A percentile compares a stretch with the other conserved stretches of the same genome.
These are phyloP conservation scores for Phanerodontia chrysosporium DNA, from an alignment of 768 basidiomycete species.

Conservation along the genomic window DNA sequence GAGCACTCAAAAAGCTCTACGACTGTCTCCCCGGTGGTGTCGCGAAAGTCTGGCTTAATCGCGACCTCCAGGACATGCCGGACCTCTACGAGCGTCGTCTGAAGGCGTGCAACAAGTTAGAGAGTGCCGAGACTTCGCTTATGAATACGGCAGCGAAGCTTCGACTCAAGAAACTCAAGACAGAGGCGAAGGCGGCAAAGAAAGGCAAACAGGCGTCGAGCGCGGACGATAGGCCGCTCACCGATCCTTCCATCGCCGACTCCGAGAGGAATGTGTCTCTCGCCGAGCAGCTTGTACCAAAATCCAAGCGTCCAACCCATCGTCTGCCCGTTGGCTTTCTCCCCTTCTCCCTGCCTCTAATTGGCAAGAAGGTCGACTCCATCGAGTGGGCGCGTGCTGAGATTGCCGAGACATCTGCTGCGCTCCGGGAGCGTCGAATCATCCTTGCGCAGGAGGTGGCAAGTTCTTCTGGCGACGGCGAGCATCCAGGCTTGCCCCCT, in stretches of 20 bases:
- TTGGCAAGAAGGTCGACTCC: conserved; percentile 87
- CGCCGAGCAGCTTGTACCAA: conserved; percentile 55
- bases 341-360: conserved; percentile 55
- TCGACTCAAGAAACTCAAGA: conserved; percentile 51
- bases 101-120: conserved; percentile 73
- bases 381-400: conserved; percentile 86
- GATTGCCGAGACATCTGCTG: conserved; percentile 42
- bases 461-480: conserved; percentile 9
- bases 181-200: conserved; percentile 33
- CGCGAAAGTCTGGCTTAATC: conserved; percentile 87
- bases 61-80: conserved; percentile 84
- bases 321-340: conserved; percentile 50
- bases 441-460: conserved; percentile 28
- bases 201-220: conserved; percentile 7
- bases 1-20: conserved; percentile 64
- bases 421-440: conserved; percentile 22
- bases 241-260: conserved; percentile 26
- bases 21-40: conserved; percentile 88
- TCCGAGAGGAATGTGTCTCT: conserved; percentile 18
- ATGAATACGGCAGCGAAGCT: conserved; percentile 73
- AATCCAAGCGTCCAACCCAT: conserved; percentile 72
- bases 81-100: conserved; percentile 74
- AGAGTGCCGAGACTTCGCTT: conserved; percentile 78
- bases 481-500: conserved; percentile 13
- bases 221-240: conserved; percentile 22